phyloP scores from a whole-genome alignment of 345 rosid genomes.

The Anacardium occidentale region DNA sequence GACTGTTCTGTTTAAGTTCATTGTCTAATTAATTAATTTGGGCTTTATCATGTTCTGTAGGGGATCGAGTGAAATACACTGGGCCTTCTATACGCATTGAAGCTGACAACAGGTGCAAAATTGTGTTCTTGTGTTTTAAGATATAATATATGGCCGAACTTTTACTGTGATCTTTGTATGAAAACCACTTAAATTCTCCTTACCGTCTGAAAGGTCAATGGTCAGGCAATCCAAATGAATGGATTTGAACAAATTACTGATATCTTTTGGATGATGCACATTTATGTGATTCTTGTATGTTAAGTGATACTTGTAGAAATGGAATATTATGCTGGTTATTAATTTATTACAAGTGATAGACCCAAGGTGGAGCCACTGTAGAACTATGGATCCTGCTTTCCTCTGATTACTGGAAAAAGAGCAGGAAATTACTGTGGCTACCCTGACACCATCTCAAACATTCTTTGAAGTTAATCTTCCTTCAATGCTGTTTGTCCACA shows the following conservation, averaged over 20 bases:
- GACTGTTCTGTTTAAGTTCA: neutral
- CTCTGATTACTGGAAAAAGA: neutral
- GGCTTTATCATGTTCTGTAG: slow-evolving; percentile 33
- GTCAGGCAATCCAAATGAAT: slow-evolving; percentile 1
- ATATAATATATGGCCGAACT: neutral
- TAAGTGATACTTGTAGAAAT: neutral
- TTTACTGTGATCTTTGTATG: neutral
- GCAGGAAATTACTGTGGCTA: too few relatives aligned
- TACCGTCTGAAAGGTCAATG: neutral
- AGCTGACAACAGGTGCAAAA: slow-evolving; percentile 66
- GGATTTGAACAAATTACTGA: neutral
- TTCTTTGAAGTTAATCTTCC: too few relatives aligned
- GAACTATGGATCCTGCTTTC: neutral
- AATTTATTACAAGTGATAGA: neutral
- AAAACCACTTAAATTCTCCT: neutral
- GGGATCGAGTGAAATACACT: slow-evolving; percentile 86
- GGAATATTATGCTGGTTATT: neutral
- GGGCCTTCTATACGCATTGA: slow-evolving; percentile 55
- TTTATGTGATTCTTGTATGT: neutral
- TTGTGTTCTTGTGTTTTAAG: slow-evolving; percentile 7
- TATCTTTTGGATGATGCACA: neutral
- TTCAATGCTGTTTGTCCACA: too few relatives aligned
- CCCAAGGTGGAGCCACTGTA: too few relatives aligned
- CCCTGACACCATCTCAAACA: too few relatives aligned
- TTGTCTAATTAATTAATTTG: neutral